phyloP scores from a whole-genome alignment of 1,139 yeast species.

The Geotrichum carabidarum region DNA sequence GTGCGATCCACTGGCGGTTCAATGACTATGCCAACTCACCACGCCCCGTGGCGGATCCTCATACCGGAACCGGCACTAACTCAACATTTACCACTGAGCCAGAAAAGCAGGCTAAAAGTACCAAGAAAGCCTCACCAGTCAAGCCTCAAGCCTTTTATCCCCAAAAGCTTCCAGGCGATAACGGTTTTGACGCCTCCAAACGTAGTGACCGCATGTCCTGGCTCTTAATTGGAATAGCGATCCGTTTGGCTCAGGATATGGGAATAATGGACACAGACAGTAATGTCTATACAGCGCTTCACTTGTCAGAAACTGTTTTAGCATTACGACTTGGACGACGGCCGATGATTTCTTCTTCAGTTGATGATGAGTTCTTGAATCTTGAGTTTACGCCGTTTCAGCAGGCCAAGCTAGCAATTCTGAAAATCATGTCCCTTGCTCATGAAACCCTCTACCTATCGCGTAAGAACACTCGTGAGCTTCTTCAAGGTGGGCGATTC shows the following conservation, averaged over 20 bases:
- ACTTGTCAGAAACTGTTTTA: slow-evolving; percentile 63
- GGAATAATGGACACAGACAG: slow-evolving; percentile 71
- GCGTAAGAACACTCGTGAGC: slow-evolving; percentile 36
- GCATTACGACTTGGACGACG: slow-evolving; percentile 39
- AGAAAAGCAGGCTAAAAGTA: neutral
- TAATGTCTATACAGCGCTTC: slow-evolving; percentile 75
- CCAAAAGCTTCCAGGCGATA: slow-evolving; percentile 39
- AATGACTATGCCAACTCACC: slow-evolving; percentile 74
- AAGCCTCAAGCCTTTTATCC: slow-evolving; percentile 17
- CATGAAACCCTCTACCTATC: slow-evolving; percentile 71
- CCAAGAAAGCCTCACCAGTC: slow-evolving; percentile 4
- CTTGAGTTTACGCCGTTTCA: slow-evolving; percentile 57
- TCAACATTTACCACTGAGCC: neutral
- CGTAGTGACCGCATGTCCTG: slow-evolving; percentile 88
- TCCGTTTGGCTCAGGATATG: slow-evolving; percentile 81
- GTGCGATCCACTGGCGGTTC: slow-evolving; percentile 89
- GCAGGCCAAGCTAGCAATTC: slow-evolving; percentile 70
- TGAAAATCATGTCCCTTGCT: slow-evolving; percentile 75
- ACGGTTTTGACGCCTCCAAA: slow-evolving; percentile 80
- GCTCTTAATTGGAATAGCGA: slow-evolving; percentile 87
- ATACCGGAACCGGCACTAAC: neutral
- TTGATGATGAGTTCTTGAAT: slow-evolving; percentile 33
- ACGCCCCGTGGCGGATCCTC: slow-evolving; percentile 18
- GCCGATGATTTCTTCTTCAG: slow-evolving; percentile 35
- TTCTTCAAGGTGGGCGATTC: slow-evolving; percentile 50